Base-by-base conservation (phyloP, 2,329 filamentous ascomycete species). In the Microsporum canis region DNA sequence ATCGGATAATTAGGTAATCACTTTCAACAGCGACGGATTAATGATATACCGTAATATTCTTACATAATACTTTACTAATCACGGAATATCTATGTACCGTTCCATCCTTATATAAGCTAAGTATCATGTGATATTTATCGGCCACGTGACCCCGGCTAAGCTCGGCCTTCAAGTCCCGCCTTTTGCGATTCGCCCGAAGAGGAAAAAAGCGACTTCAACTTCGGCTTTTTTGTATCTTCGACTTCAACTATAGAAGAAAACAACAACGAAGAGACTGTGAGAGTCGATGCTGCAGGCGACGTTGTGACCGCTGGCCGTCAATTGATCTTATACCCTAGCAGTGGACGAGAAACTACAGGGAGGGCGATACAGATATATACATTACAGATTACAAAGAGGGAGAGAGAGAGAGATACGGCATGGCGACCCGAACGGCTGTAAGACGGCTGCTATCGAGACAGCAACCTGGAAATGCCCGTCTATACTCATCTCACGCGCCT, bases 401-500 rank as follows among this genome's bases (percentile, higher is more conserved):
- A 23, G 23, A 10, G 17, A 7, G 17, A 51, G 23, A 51, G 5
- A 31, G 27, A 29, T 51, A 12, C 49, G 49, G 17, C 27, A 53
- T 53, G 49, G 49, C 49, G 12, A 33, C 49, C 49, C 27, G 49
- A 53, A 53, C 49, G 10, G 49, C 27, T n/a, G 27, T 34, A 8
- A 53, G 49, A 34, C 49, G 27, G 49, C 49, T 53, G 5, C 49
- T 53, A 12, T 23, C 27, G 4, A 53, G 49, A 33, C 27, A 10
- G n/a, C 49, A n/a, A 10, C 10, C 6, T 14, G 27, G 31, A 10
- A n/a, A n/a, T 14, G 55, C 55, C 34, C 70, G 74, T 41, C 63
- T 68, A 34, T 82, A 84, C 71, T 80, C 82, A 23, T 73, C 79
- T 7, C 69, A 66, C 23, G 68, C 70, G 57, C 70, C 74, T n/a